Evolutionary conservation across 2,329 filamentous ascomycete species (phyloP).

Genomic region (Teratosphaeria pseudoeucalypti): DNA sequence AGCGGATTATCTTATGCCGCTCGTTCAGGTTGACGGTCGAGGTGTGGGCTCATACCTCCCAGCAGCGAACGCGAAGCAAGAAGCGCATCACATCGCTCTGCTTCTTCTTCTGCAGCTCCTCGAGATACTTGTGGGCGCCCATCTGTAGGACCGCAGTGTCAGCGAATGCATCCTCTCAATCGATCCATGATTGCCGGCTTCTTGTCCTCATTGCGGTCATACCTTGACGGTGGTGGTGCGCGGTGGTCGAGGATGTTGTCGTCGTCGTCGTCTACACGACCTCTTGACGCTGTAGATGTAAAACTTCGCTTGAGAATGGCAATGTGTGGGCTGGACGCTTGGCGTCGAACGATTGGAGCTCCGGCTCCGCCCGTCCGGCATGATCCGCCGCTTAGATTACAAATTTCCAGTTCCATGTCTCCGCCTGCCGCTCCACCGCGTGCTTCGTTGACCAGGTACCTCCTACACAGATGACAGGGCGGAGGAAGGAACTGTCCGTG

Average conservation of each 20-base stretch:
- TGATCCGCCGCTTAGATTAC: not conserved
- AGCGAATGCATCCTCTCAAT: not conserved
- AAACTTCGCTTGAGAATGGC: not conserved
- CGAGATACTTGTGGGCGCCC: constrained; percentile 99
- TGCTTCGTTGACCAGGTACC: no score
- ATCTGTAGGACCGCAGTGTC: constrained; percentile 48
- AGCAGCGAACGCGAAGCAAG: constrained; percentile 99
- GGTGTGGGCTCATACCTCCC: constrained; percentile 61
- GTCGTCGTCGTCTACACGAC: not conserved
- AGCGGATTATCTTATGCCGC: constrained; percentile 20
- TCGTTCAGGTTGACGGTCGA: constrained; percentile 9
- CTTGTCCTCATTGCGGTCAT: not conserved
- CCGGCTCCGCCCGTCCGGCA: no score
- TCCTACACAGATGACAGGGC: no score
- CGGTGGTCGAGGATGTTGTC: constrained; percentile 3
- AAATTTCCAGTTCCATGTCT: no score
- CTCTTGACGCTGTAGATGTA: not conserved
- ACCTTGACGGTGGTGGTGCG: constrained; percentile 4
- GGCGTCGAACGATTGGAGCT: not conserved
- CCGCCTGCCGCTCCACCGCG: no score
- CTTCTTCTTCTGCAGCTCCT: constrained; percentile 99
- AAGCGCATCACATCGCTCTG: constrained; percentile 99
- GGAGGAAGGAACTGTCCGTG: no score
- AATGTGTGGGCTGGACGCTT: not conserved
- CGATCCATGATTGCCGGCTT: constrained; percentile 1